A percentile compares a stretch with the other conserved stretches of the same genome.
These are phyloP conservation scores for Didymella exigua DNA, from an alignment of 2,329 filamentous ascomycete genomes.

Conservation along the genomic window DNA sequence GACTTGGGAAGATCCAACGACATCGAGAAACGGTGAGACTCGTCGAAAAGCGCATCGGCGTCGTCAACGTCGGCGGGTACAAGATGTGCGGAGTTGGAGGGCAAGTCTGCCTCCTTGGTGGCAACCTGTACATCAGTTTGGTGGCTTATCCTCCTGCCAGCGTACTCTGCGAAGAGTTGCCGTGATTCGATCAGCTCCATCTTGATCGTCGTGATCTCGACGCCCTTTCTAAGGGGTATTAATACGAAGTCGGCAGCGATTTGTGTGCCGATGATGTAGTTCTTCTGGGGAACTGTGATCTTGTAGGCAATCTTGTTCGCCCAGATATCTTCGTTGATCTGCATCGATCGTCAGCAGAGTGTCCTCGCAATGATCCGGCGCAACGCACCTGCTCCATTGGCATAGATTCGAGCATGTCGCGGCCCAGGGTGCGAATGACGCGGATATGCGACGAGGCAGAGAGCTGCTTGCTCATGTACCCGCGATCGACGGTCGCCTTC, in stretches of 20 bases:
- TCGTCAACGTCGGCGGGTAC: conserved; percentile 34
- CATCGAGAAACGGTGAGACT: conserved; percentile 66
- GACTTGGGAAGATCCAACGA: conserved; percentile 76
- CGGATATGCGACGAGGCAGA: conserved; percentile 71
- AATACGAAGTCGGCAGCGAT: conserved; percentile 85
- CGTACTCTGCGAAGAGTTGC: conserved; percentile 52
- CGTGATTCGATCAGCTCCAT: conserved; percentile 75
- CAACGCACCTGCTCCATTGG: conserved; percentile 45
- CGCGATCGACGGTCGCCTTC: conserved; percentile 85
- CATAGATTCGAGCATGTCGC: conserved; percentile 72
- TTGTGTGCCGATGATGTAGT: conserved; percentile 88
- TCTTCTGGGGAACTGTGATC: conserved; percentile 90
- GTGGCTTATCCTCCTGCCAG: conserved; percentile 43
- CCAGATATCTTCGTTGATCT: conserved; percentile 94
- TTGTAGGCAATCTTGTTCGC: conserved; percentile 97
- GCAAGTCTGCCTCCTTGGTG: conserved; percentile 44
- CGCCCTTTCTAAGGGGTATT: conserved; percentile 84
- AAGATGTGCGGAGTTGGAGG: conserved; percentile 35
- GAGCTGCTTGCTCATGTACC: conserved; percentile 87
- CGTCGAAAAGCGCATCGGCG: conserved; percentile 53
- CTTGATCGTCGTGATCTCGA: conserved; percentile 82
- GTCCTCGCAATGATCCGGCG: too few relatives aligned
- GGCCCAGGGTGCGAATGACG: conserved; percentile 55
- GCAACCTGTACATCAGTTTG: conserved; percentile 42
- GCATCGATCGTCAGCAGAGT: background rate